Percentiles rank a stretch among this genome's conserved stretches.
Evolutionary conservation across 2,329 filamentous ascomycete genomes (phyloP).

Genomic region (Ophiocordyceps camponoti-saundersi): DNA sequence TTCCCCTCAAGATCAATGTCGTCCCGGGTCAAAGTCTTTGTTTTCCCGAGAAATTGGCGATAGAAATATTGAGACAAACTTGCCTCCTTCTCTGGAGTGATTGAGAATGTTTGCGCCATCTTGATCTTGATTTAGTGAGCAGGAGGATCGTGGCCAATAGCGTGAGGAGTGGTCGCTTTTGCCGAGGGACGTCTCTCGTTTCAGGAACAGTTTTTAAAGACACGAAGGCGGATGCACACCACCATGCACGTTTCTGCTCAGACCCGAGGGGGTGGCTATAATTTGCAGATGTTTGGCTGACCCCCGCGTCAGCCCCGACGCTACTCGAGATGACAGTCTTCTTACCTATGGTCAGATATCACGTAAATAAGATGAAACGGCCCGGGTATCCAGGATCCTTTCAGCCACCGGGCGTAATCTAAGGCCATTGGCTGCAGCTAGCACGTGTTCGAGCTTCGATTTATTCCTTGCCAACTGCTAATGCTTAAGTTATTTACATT

Average conservation of each 20-base stretch:
- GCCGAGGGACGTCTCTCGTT: background rate
- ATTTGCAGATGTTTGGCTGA: background rate
- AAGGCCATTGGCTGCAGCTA: background rate
- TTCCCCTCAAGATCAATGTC: background rate
- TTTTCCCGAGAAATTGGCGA: background rate
- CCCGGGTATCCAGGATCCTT: background rate
- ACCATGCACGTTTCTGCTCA: background rate
- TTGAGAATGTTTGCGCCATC: background rate
- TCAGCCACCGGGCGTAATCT: background rate
- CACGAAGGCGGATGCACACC: too few species aligned
- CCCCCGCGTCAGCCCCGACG: background rate
- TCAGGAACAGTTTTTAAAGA: background rate
- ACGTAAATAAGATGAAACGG: background rate
- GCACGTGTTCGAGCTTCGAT: background rate
- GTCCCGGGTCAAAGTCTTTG: background rate
- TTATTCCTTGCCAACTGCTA: background rate
- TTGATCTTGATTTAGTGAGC: background rate
- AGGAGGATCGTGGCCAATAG: background rate
- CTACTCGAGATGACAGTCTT: background rate
- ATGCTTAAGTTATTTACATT: too few species aligned
- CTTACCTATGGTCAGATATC: background rate
- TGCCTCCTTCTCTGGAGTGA: background rate
- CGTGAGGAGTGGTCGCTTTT: background rate
- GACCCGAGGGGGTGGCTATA: background rate
- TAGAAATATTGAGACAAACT: background rate